Evolutionary conservation across 1,284 basidiomycete species (phyloP), one percentile per base, ranked within the genome.

Genomic region (Rhizopogon parksii): DNA sequence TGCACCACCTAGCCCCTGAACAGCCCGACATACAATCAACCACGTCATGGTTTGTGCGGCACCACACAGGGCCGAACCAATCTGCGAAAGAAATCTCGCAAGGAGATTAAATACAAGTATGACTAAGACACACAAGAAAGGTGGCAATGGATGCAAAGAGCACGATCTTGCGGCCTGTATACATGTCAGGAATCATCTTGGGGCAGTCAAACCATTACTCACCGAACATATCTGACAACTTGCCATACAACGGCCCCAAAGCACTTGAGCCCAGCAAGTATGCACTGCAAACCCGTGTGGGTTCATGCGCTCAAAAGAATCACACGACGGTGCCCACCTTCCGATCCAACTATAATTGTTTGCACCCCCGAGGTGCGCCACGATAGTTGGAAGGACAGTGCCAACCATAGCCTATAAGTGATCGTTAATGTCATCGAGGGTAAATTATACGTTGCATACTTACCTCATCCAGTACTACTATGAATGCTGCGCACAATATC

Each of bases 1-100:
- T 8, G 88, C 88, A 3, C 88, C 88, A 25, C 90, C 90, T 25
- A 91, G 79, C 9, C 90, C 91, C 63, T 93, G 91, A 0, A 94
- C 71, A 1, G 86, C 90, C 57, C 91, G 78, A 43, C 77, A 80
- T 1, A 86, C 73, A 39, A 88, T 81, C 12, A 93, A 70, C 89
- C 73, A 84, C 2, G 71, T 76, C 78, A 91, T 86, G 53, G 58
- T 82, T 62, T 93, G 83, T 0, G 91, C 89, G 1, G 88, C 85
- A 11, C 89, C 91, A 58, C 88, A 91, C 52, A 93, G 66, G 0
- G 86, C 88, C 1, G 87, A 90, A 5, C 88, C 90, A 54, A 91
- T 65, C 77, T 86, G 51, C 21, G 2, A 1, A 21, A n/a, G 27
- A 52, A 6, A 54, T 40, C 49, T 40, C 19, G 30, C 51, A 47